phyloP scores from a whole-genome alignment of 2,329 filamentous ascomycete species.

The Eurotiales sp. region DNA sequence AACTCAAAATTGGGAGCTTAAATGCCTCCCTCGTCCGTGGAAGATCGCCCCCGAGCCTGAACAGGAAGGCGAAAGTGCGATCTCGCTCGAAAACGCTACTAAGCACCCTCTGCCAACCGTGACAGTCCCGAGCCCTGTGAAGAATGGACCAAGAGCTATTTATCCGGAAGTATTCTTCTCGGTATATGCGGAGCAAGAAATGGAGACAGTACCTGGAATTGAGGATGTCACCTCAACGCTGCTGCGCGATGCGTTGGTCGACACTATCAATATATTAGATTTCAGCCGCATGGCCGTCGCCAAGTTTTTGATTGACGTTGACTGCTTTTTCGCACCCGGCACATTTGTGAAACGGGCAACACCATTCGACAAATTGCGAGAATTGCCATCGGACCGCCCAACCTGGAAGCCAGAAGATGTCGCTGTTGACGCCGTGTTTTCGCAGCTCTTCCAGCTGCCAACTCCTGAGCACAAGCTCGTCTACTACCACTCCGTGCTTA shows the following conservation, averaged over 20 bases:
- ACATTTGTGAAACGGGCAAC: conserved; percentile 94
- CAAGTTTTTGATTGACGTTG: conserved; percentile 85
- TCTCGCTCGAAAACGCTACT: conserved; percentile 55
- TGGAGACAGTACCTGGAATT: conserved; percentile 79
- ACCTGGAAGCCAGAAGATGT: conserved; percentile 99
- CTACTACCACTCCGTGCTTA: conserved; percentile 93
- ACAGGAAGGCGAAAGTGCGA: conserved; percentile 36
- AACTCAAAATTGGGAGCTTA: conserved; percentile 68
- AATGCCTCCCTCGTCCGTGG: conserved; percentile 58
- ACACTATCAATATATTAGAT: conserved; percentile 91
- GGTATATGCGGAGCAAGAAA: conserved; percentile 80
- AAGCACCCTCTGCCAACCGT: conserved; percentile 79
- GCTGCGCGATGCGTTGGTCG: conserved; percentile 78
- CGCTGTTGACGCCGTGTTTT: conserved; percentile 95
- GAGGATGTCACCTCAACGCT: conserved; percentile 75
- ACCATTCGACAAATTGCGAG: conserved; percentile 81
- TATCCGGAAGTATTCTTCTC: conserved; percentile 95
- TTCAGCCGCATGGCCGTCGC: conserved; percentile 87
- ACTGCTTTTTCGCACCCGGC: conserved; percentile 85
- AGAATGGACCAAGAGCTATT: conserved; percentile 68
- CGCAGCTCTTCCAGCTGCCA: conserved; percentile 85
- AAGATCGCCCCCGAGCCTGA: conserved; percentile 26
- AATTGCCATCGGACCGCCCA: conserved; percentile 58
- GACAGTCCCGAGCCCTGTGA: conserved; percentile 69
- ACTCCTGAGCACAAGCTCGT: conserved; percentile 87